Evolutionary conservation across 2,329 filamentous ascomycete species (phyloP).

Genomic region (Fusarium decemcellulare): DNA sequence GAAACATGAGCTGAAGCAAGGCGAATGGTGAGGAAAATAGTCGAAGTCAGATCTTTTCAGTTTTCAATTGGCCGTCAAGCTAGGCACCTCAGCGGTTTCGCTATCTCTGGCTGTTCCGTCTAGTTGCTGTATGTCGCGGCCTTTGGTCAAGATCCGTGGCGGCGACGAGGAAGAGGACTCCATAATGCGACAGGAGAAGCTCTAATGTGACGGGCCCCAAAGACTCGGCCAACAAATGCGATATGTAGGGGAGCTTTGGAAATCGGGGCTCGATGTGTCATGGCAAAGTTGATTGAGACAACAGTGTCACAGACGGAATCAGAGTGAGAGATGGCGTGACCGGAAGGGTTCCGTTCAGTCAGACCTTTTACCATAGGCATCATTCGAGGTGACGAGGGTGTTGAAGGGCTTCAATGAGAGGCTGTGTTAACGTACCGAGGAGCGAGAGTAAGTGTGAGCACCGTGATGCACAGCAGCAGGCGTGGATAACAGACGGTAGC

Average conservation of each 20-base stretch:
- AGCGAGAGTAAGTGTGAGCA: not conserved
- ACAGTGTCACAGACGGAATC: constrained; percentile 27
- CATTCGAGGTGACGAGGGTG: constrained; percentile 53
- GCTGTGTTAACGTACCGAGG: constrained; percentile 31
- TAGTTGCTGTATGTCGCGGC: constrained; percentile 66
- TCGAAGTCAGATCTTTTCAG: constrained; percentile 82
- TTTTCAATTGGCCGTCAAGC: constrained; percentile 68
- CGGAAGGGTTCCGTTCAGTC: constrained; percentile 65
- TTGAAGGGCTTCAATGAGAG: constrained; percentile 11
- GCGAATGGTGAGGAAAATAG: constrained; percentile 11
- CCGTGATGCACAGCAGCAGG: constrained; percentile 12
- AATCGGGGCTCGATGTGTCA: constrained; percentile 24
- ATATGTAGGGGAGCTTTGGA: constrained; percentile 23
- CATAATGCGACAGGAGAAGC: constrained; percentile 61
- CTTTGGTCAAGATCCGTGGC: constrained; percentile 70
- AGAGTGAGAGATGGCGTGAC: constrained; percentile 54
- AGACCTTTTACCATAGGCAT: constrained; percentile 78
- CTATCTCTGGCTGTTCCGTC: constrained; percentile 41
- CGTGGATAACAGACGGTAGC: constrained; percentile 3
- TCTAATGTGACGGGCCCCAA: constrained; percentile 34
- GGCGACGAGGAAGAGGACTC: constrained; percentile 63
- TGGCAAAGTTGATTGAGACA: constrained; percentile 29
- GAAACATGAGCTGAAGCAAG: not conserved
- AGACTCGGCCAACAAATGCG: constrained; percentile 33
- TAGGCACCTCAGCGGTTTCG: constrained; percentile 66